Conservation (phyloP, 2,329 filamentous ascomycete species). For the Fonsecaea pedrosoi region DNA sequence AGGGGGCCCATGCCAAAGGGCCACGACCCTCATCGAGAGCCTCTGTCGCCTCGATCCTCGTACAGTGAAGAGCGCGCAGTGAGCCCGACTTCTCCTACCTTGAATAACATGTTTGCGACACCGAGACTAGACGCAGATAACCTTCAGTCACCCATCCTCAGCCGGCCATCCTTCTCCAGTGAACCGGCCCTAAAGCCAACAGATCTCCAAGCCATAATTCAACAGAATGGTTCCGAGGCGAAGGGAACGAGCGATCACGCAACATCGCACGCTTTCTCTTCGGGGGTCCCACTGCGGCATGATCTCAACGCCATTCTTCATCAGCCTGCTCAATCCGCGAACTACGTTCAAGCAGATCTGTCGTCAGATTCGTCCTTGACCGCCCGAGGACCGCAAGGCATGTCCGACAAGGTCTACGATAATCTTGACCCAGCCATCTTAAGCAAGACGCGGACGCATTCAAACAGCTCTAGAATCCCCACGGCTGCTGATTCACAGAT, state of each 20-base stretch:
- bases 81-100: conserved; percentile 24
- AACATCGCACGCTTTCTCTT: neutral
- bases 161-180: conserved; percentile 26
- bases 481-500: conserved; percentile 43
- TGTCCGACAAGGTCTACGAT: conserved; percentile 41
- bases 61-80: conserved; percentile 24
- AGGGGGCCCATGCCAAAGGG: conserved; percentile 38
- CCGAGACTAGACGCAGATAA: conserved; percentile 20
- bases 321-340: conserved; percentile 6
- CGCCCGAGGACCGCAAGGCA: conserved; percentile 38
- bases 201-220: conserved; percentile 22
- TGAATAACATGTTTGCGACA: conserved; percentile 25
- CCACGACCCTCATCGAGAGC: conserved; percentile 36
- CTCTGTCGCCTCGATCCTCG: conserved; percentile 33
- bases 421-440: conserved; percentile 40
- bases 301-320: conserved; percentile 14
- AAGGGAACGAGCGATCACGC: conserved; percentile 43
- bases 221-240: conserved; percentile 15
- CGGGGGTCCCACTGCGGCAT: neutral
- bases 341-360: conserved; percentile 29
- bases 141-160: conserved; percentile 16
- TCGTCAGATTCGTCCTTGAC: conserved; percentile 18
- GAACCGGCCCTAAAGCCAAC: conserved; percentile 20
- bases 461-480: conserved; percentile 15
- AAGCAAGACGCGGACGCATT: conserved; percentile 33